phyloP scores from a whole-genome alignment of 164 flowering plant genomes.

The Magnolia sinica region DNA sequence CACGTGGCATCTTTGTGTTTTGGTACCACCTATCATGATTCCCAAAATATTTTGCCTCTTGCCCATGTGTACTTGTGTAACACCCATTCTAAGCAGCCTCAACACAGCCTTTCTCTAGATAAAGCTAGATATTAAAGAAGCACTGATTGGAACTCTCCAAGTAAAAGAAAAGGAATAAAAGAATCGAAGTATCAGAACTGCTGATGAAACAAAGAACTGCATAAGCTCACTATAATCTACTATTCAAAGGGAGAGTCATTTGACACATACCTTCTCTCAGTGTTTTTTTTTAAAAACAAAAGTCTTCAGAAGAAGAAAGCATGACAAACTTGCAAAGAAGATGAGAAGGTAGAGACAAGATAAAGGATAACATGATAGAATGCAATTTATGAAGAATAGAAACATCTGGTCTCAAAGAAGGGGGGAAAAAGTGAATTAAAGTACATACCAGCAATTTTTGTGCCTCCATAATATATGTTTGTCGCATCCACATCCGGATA shows the following conservation, averaged over 20 bases:
- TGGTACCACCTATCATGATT: too few species aligned
- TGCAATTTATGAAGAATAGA: not conserved
- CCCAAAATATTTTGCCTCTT: too few species aligned
- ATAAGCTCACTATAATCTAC: not conserved
- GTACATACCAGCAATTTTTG: conserved; percentile 65
- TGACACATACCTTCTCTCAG: not conserved
- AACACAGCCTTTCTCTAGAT: too few species aligned
- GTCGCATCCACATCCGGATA: conserved; percentile 83
- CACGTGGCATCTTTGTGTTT: too few species aligned
- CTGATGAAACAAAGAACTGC: not conserved
- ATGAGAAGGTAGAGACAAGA: not conserved
- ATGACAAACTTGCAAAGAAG: not conserved
- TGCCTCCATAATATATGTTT: conserved; percentile 90
- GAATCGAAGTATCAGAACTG: not conserved
- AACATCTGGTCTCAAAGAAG: not conserved
- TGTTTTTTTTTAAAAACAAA: too few species aligned
- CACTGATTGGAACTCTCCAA: too few species aligned
- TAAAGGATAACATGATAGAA: not conserved
- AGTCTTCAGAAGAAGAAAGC: not conserved
- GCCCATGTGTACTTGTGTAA: too few species aligned
- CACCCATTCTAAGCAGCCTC: too few species aligned
- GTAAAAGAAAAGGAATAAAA: too few species aligned
- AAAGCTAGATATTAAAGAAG: too few species aligned
- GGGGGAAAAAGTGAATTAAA: not conserved
- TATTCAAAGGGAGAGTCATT: not conserved